phyloP scores from a whole-genome alignment of 176 grass and related monocot genomes.

The Guadua angustifolia region DNA sequence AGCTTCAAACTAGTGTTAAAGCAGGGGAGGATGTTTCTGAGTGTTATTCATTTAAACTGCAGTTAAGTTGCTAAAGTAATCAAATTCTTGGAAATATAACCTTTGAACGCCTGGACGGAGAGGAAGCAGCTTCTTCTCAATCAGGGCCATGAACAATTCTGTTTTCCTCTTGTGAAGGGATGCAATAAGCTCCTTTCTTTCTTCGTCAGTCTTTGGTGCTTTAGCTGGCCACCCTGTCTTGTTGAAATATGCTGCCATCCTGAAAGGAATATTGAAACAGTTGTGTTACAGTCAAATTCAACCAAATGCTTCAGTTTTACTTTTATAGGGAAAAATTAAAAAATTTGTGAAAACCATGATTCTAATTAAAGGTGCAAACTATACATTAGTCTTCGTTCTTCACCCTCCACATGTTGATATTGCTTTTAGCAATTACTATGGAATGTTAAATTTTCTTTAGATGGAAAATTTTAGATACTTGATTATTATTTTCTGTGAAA shows the following conservation, averaged over 20 bases:
- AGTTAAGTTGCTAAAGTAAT: constrained; percentile 37
- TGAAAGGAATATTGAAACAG: constrained; percentile 38
- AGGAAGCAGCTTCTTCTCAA: constrained; percentile 97
- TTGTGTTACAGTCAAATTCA: constrained; percentile 13
- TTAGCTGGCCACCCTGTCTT: constrained; percentile 83
- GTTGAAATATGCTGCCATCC: constrained; percentile 98
- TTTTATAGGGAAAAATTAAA: background rate
- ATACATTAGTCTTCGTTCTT: background rate
- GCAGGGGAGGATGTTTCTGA: background rate
- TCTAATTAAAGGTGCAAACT: background rate
- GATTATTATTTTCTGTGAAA: too few species aligned
- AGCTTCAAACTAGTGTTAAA: constrained; percentile 11
- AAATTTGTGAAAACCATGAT: background rate
- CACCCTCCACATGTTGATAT: constrained; percentile 5
- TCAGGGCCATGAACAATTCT: constrained; percentile 87
- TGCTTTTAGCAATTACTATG: background rate
- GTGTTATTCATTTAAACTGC: constrained; percentile 28
- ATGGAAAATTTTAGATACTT: too few species aligned
- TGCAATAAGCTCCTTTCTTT: constrained; percentile 88
- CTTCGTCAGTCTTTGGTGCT: constrained; percentile 70
- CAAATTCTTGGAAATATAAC: constrained; percentile 55
- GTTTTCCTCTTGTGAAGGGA: constrained; percentile 97
- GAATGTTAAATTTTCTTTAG: background rate
- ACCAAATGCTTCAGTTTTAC: background rate
- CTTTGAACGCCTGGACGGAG: constrained; percentile 96